Base-by-base conservation (phyloP, 164 flowering plant genomes). In the Tetracentron sinense region DNA sequence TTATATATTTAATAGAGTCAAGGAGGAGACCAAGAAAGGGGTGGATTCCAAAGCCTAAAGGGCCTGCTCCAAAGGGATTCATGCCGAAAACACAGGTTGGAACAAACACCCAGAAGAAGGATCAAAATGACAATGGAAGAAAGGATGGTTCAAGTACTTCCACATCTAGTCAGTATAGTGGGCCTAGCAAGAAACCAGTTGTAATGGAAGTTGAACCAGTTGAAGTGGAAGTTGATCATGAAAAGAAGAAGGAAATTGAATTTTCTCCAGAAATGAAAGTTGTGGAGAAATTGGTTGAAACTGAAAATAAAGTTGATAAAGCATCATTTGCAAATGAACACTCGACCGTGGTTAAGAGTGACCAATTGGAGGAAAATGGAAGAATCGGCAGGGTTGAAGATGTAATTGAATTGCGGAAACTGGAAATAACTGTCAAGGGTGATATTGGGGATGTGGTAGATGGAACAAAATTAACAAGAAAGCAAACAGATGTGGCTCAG, bases 11-110 rank as follows among this genome's bases (percentile, higher is more conserved):
- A 49, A 61, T 69, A 90, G 97, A 89, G 62, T 87, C 95, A 22
- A 83, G 80, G 80, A 86, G 79, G 75, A 80, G 79, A 63, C 85
- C 62, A 14, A 81, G 79, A 67, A 90, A 77, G 77, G 55, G 59
- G 54, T 74, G 81, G 10, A 62, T 68, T 31, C 53, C 94, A 6
- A 78, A 78, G 75, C 49, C 82, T 21, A 80, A 70, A 72, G 77
- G 79, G 28, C 63, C 92, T 66, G 26, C 79, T 38, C 66, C 83
- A 0, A 84, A 83, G 70, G 92, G 90, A 52, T 82, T 78, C 61
- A 17, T 48, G 44, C 88, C 89, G 23, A 88, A 78, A 77, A 55
- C 78, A 15, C 84, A 75, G 7, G 72, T 73, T 19, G 82, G 79
- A 62, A 73, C 74, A 12, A 78, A 79, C 67, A 63, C 72, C 20